Evolutionary conservation across 306 rosid species (phyloP).

Genomic region (Sphenostylis stenocarpa): DNA sequence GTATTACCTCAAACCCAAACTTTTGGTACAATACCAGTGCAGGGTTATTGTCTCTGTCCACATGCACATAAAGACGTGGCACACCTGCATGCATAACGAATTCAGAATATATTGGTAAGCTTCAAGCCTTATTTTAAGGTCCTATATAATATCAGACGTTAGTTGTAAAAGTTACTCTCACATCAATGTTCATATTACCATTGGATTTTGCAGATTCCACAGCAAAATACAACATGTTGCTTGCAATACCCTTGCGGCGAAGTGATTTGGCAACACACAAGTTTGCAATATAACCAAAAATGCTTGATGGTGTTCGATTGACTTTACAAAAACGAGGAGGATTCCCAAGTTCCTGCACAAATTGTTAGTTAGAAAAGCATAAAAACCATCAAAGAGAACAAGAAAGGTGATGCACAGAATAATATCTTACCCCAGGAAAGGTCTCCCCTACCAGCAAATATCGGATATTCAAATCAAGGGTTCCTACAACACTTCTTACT

Average conservation of each 20-base stretch:
- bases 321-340: slow-evolving; percentile 49
- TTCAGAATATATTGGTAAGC: not conserved
- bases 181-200: slow-evolving; percentile 46
- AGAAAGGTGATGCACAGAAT: not conserved
- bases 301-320: slow-evolving; percentile 43
- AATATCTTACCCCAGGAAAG: slow-evolving; percentile 64
- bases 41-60: slow-evolving; percentile 48
- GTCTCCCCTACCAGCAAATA: slow-evolving; percentile 66
- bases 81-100: slow-evolving; percentile 47
- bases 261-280: slow-evolving; percentile 63
- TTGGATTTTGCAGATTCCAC: slow-evolving; percentile 47
- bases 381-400: not conserved
- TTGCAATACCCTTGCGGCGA: slow-evolving; percentile 78
- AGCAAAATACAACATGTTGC: slow-evolving; percentile 70
- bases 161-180: not conserved
- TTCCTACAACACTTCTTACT: slow-evolving; percentile 67
- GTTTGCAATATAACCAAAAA: slow-evolving; percentile 71
- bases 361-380: not conserved
- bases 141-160: not conserved
- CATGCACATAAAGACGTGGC: slow-evolving; percentile 61
- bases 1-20: slow-evolving; percentile 76
- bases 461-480: slow-evolving; percentile 69
- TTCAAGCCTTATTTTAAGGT: not conserved
- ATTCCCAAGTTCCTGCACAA: slow-evolving; percentile 53
- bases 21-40: slow-evolving; percentile 58